Conservation (phyloP, 1,284 basidiomycete genomes). For the Cystobasidiaceae sp. region DNA sequence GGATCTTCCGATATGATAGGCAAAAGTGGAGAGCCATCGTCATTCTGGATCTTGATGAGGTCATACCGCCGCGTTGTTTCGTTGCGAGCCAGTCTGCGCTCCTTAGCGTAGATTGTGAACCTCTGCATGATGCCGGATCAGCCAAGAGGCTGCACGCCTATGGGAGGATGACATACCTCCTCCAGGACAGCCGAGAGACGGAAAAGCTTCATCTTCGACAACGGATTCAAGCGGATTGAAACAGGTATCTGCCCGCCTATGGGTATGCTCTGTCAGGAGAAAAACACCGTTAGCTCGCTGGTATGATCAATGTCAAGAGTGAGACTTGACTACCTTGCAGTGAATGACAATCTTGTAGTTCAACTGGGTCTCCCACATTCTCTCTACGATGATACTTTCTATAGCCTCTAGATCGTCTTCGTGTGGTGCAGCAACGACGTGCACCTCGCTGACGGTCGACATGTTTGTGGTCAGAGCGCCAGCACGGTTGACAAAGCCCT, state of each 20-base stretch:
- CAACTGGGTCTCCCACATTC: conserved; percentile 87
- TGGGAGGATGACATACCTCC: conserved; percentile 45
- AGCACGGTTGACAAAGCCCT: conserved; percentile 74
- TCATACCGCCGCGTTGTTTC: conserved; percentile 64
- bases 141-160: neutral
- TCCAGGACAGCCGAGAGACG: conserved; percentile 73
- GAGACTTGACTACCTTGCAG: conserved; percentile 55
- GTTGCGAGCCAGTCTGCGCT: conserved; percentile 63
- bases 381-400: conserved; percentile 77
- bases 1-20: conserved; percentile 57
- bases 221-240: conserved; percentile 73
- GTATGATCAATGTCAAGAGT: conserved; percentile 28
- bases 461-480: conserved; percentile 75
- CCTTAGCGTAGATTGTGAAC: conserved; percentile 69
- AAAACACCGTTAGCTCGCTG: neutral
- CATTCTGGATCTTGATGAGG: conserved; percentile 63
- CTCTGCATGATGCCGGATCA: conserved; percentile 55
- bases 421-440: conserved; percentile 65
- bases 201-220: conserved; percentile 78
- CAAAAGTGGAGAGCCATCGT: conserved; percentile 57
- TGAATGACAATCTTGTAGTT: conserved; percentile 72
- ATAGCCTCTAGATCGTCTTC: conserved; percentile 58
- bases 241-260: conserved; percentile 79
- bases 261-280: conserved; percentile 56
- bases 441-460: conserved; percentile 65